Evolutionary conservation across 2,329 filamentous ascomycete genomes (phyloP), one percentile per base, ranked within the genome.

Genomic region (Cryphonectria naterciae): DNA sequence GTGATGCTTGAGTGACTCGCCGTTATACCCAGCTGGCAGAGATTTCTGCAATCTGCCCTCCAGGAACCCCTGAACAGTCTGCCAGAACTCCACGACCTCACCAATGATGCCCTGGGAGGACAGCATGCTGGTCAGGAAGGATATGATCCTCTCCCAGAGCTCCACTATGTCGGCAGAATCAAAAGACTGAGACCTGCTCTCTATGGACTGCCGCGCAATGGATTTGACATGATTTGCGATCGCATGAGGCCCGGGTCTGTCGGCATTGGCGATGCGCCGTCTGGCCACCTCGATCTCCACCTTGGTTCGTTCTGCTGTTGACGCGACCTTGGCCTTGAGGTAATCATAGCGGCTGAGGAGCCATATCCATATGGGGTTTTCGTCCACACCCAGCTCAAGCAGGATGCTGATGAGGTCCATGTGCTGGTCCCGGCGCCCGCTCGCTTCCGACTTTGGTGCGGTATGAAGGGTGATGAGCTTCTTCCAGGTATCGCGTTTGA

Each of bases 301-400:
- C 78, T 92, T 93, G 67, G 92, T 91, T n/a, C 94, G 90, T 74
- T 98, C 94, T 67, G 94, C 93, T 19, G 91, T 92, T 0, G 88
- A 85, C 58, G 89, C 88, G 68, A 98, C 95, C 78, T 93, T 97
- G 74, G 90, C 90, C 80, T 96, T 98, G 69, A 99, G 85, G 77
- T 95, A 91, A 74, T 97, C 93, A 78, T 95, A 97, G 62, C 93
- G 91, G 77, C 94, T 97, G 69, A 95, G 84, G 37, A 99, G 88
- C 95, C 96, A 99, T 15, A 97, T 88, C 93, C 93, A 97, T 73
- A 99, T 97, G 1, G 96, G 96, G 76, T 97, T 99, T 72, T 98
- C 94, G 13, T 97, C 92, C 2, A 97, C 94, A 8, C 96, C 97
- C 28, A 99, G 85, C 80, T 99, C 95, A n/a, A 99, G 83, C 68